phyloP scores from a whole-genome alignment of 2,329 filamentous ascomycete genomes.

The Trichoderma brevicompactum region DNA sequence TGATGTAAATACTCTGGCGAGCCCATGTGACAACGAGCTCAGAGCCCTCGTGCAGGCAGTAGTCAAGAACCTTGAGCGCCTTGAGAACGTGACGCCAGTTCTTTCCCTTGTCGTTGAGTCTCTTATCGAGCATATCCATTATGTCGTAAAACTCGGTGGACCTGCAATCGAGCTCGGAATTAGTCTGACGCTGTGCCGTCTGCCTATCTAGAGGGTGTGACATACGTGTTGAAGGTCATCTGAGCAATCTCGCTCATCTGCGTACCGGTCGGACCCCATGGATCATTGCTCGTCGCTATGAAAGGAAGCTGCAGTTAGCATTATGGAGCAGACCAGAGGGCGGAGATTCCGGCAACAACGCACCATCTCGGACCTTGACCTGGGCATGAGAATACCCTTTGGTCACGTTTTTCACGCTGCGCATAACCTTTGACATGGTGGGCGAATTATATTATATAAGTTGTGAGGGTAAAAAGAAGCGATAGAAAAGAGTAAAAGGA shows the following conservation, averaged over 20 bases:
- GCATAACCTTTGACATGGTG: slow-evolving; percentile 92
- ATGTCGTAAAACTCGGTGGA: slow-evolving; percentile 99
- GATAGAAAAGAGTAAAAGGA: background rate
- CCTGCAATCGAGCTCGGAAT: slow-evolving; percentile 50
- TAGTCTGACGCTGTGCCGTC: slow-evolving; percentile 8
- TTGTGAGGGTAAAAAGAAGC: background rate
- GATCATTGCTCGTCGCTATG: slow-evolving; percentile 94
- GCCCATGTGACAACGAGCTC: slow-evolving; percentile 98
- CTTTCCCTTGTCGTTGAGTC: slow-evolving; percentile 98
- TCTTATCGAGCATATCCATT: slow-evolving; percentile 99
- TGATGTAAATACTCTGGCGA: slow-evolving; percentile 96
- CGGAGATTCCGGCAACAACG: slow-evolving; percentile 37
- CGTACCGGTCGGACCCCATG: slow-evolving; percentile 96
- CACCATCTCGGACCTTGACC: slow-evolving; percentile 98
- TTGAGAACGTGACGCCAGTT: slow-evolving; percentile 99
- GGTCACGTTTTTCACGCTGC: slow-evolving; percentile 98
- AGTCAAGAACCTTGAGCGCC: slow-evolving; percentile 95
- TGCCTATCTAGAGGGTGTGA: slow-evolving; percentile 34
- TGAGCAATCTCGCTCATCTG: slow-evolving; percentile 99
- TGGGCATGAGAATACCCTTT: slow-evolving; percentile 97
- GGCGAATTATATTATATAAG: slow-evolving; percentile 34
- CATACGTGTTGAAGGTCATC: slow-evolving; percentile 96
- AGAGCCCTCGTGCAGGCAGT: slow-evolving; percentile 95
- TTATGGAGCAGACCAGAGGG: background rate
- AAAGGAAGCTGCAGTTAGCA: slow-evolving; percentile 20